phyloP scores from a whole-genome alignment of 441 rosid species.

The Populus hybrid region DNA sequence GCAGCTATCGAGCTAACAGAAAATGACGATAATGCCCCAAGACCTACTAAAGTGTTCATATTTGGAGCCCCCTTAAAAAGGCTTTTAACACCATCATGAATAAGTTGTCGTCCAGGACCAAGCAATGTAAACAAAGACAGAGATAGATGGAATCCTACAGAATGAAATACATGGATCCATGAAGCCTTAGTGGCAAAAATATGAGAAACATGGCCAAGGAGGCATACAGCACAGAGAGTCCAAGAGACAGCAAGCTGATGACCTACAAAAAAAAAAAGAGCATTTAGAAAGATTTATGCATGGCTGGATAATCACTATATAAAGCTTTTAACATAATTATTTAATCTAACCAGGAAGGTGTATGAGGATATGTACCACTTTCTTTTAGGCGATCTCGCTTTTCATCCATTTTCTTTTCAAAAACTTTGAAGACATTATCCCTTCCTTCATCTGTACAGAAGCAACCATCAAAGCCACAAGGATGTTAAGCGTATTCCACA shows the following conservation, averaged over 20 bases:
- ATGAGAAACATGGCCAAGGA: conserved; percentile 89
- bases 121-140: conserved; percentile 83
- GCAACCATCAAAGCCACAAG: conserved; percentile 22
- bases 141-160: conserved; percentile 88
- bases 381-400: conserved; percentile 69
- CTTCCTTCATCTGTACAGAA: conserved; percentile 56
- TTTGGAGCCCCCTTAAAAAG: conserved; percentile 79
- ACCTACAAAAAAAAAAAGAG: conserved; percentile 38
- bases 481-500: conserved; percentile 4
- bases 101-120: conserved; percentile 94
- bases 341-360: neutral
- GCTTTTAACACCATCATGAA: conserved; percentile 77
- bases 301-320: neutral
- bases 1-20: conserved; percentile 86
- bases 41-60: conserved; percentile 97
- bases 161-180: conserved; percentile 82
- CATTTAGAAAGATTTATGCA: conserved; percentile 21
- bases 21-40: conserved; percentile 96
- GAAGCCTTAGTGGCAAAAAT: conserved; percentile 63
- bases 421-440: conserved; percentile 64
- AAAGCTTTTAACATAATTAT: neutral
- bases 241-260: conserved; percentile 92
- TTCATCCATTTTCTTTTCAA: conserved; percentile 75
- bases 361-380: conserved; percentile 54
- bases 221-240: conserved; percentile 98